These are phyloP conservation scores for Nemania serpens DNA, from an alignment of 2,329 filamentous ascomycete species.

Conservation along the genomic window DNA sequence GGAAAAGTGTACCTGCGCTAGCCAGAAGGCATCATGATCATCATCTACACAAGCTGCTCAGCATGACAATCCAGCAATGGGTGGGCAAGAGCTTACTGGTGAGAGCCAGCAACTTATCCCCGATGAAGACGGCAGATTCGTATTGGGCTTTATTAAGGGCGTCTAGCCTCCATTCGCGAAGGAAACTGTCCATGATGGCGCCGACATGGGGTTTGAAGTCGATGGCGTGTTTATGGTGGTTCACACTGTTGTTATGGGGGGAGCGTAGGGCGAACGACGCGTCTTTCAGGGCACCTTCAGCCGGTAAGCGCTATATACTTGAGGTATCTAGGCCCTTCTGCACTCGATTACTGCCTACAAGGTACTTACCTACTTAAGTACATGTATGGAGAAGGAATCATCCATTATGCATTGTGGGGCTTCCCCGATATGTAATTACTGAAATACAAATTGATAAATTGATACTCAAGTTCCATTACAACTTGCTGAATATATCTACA, in stretches of 20 bases:
- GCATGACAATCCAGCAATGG: constrained; percentile 10
- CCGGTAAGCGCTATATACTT: too few species aligned
- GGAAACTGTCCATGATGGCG: constrained; percentile 80
- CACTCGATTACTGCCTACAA: too few species aligned
- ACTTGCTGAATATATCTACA: too few species aligned
- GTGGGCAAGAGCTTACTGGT: constrained; percentile 69
- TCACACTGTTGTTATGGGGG: constrained; percentile 11
- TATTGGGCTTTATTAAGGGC: constrained; percentile 95
- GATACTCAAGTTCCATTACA: too few species aligned
- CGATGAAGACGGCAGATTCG: constrained; percentile 94
- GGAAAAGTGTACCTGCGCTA: constrained; percentile 96
- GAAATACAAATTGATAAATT: too few species aligned
- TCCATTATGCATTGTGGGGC: too few species aligned
- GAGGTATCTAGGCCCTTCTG: too few species aligned
- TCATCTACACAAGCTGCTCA: constrained; percentile 63
- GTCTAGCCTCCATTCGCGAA: constrained; percentile 94
- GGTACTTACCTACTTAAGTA: too few species aligned
- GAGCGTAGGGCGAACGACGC: constrained; percentile 13
- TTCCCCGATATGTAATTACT: too few species aligned
- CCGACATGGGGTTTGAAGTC: constrained; percentile 16
- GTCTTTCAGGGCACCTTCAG: neutral
- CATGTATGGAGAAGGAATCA: too few species aligned
- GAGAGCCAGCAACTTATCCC: constrained; percentile 92
- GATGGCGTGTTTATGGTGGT: constrained; percentile 11
- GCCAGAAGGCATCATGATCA: constrained; percentile 93